Evolutionary conservation across 768 basidiomycete genomes (phyloP), one percentile per base, ranked within the genome.

Genomic region (Suillus sp.): DNA sequence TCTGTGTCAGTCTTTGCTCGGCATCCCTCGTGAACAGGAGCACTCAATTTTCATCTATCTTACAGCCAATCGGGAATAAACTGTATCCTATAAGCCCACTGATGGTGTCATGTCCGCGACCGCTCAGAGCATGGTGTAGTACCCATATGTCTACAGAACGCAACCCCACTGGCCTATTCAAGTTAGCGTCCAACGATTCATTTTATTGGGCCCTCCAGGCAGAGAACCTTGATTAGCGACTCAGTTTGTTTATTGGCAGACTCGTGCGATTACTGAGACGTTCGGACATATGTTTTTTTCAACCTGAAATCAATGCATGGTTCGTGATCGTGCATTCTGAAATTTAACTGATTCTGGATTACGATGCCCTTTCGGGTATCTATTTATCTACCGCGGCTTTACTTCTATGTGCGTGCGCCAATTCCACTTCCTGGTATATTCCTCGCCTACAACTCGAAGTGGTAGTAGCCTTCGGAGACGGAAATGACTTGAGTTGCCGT

Each of bases 41-140:
- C 4, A 67, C 78, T 16, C 68, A 73, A 7, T 32, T 62, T 34
- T 63, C 67, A 20, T 70, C 71, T 51, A 84, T 88, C 63, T 83
- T 86, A n/a, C n/a, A n/a, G n/a, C n/a, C 83, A 16, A 90, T 89
- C 69, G 86, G 87, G 6, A 84, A 85, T 72, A 89, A 87, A 20
- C 8, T 34, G 32, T 90, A 88, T 69, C 83, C 86, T 1, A 79
- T 91, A 11, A 86, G 86, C 0, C 83, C 86, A 3, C 86, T 11
- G 69, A 84, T 65, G 83, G 84, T 32, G 72, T 82, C 64, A 78
- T 88, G 11, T 71, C 81, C 0, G 87, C 86, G 0, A 74, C 77
- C 13, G 78, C 83, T 0, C 85, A 83, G 53, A 74, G 74, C 59
- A 77, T 84, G 20, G 77, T 80, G 1, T 91, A 89, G 89, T 83